Evolutionary conservation across 169 alveolate species (phyloP).

Genomic region (Theileria sp.): DNA sequence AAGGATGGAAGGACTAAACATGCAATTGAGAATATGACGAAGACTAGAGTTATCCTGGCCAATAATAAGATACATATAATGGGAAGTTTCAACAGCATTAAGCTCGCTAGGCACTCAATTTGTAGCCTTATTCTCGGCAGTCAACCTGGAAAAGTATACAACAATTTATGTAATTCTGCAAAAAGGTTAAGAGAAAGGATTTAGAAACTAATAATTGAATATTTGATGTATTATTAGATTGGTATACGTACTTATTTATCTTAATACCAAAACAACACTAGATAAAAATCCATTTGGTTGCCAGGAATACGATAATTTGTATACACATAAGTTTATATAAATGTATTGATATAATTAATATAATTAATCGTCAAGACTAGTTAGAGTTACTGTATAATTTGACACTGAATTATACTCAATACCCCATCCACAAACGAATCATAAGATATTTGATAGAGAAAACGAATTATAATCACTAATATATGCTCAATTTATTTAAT

Average conservation of each 20-base stretch:
- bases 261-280: neutral
- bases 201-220: slow-evolving; percentile 13
- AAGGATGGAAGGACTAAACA: slow-evolving; percentile 98
- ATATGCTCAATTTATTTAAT: neutral
- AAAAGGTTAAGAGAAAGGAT: slow-evolving; percentile 89
- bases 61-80: slow-evolving; percentile 76
- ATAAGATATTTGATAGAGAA: neutral
- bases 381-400: neutral
- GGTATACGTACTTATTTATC: neutral
- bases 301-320: neutral
- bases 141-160: slow-evolving; percentile 96
- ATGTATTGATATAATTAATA: neutral
- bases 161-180: slow-evolving; percentile 88
- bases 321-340: neutral
- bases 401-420: neutral
- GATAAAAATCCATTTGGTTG: neutral
- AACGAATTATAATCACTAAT: neutral
- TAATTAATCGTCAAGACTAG: neutral
- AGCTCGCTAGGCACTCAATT: slow-evolving; percentile 95
- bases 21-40: slow-evolving; percentile 98
- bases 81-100: slow-evolving; percentile 91
- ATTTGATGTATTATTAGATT: no score
- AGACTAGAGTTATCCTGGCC: slow-evolving; percentile 95
- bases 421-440: neutral
- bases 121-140: slow-evolving; percentile 96